These are phyloP conservation scores for Fusarium multiceps DNA, from an alignment of 2,329 filamentous ascomycete species.

Conservation along the genomic window DNA sequence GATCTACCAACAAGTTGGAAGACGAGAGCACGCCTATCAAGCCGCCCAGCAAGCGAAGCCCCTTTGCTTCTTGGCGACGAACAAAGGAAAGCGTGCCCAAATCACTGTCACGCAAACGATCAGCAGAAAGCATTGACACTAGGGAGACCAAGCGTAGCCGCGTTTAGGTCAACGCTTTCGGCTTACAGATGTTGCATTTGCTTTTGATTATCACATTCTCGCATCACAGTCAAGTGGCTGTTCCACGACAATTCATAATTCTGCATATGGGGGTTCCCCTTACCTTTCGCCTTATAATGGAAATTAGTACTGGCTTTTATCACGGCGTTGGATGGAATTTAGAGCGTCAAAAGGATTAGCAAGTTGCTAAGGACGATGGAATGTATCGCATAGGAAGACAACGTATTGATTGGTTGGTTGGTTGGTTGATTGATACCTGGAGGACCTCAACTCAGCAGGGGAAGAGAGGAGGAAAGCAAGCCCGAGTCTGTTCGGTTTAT, in stretches of 20 bases:
- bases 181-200: conserved; percentile 8
- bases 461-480: conserved; percentile 18
- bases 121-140: conserved; percentile 49
- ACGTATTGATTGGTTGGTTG: conserved; percentile 13
- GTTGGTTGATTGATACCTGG: conserved; percentile 31
- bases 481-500: conserved; percentile 23
- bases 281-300: conserved; percentile 28
- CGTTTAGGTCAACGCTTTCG: conserved; percentile 39
- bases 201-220: conserved; percentile 9
- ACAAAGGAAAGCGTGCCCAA: conserved; percentile 65
- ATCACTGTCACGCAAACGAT: conserved; percentile 60
- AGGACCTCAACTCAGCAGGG: conserved; percentile 4
- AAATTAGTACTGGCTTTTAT: conserved; percentile 39
- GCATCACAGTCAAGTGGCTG: conserved; percentile 21
- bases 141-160: conserved; percentile 53
- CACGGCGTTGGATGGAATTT: conserved; percentile 43
- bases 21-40: conserved; percentile 58
- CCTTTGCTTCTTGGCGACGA: conserved; percentile 76
- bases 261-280: conserved; percentile 30
- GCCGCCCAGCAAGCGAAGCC: conserved; percentile 58
- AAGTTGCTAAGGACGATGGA: conserved; percentile 17
- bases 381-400: conserved; percentile 30
- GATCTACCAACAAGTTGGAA: conserved; percentile 63
- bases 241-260: conserved; percentile 27
- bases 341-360: conserved; percentile 32